Evolutionary conservation across 768 basidiomycete species (phyloP).

Genomic region (Pleurotus sapidus): DNA sequence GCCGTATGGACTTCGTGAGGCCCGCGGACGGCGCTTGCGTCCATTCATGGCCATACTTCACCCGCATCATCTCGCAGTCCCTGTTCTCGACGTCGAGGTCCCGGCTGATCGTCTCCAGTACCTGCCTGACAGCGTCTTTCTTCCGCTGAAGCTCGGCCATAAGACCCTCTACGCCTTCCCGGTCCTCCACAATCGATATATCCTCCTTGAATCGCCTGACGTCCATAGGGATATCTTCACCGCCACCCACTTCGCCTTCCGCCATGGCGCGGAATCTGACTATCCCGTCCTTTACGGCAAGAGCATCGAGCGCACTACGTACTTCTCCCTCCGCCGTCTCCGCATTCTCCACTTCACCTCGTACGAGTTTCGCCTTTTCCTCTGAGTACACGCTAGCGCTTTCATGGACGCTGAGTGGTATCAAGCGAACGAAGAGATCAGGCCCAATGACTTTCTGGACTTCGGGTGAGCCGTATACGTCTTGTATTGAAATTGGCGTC

Average conservation of each 20-base stretch:
- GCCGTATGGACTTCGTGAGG: slow-evolving; percentile 65
- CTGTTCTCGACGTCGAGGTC: slow-evolving; percentile 81
- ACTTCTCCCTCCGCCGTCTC: slow-evolving; percentile 83
- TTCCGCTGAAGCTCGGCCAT: slow-evolving; percentile 57
- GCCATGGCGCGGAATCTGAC: slow-evolving; percentile 69
- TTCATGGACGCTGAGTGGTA: slow-evolving; percentile 94
- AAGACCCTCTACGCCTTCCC: slow-evolving; percentile 63
- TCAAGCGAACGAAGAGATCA: slow-evolving; percentile 83
- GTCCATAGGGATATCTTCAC: slow-evolving; percentile 67
- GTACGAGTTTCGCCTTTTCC: slow-evolving; percentile 92
- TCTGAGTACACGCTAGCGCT: slow-evolving; percentile 96
- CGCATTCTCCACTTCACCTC: slow-evolving; percentile 84
- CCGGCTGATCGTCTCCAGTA: slow-evolving; percentile 58
- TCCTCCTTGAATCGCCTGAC: slow-evolving; percentile 75
- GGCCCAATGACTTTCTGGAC: slow-evolving; percentile 94
- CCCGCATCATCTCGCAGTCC: slow-evolving; percentile 86
- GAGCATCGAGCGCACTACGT: slow-evolving; percentile 72
- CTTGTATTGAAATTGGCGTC: slow-evolving; percentile 87
- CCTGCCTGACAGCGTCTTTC: slow-evolving; percentile 53
- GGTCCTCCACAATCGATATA: slow-evolving; percentile 63
- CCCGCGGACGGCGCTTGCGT: slow-evolving; percentile 81
- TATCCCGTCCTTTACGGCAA: slow-evolving; percentile 74
- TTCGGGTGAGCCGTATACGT: slow-evolving; percentile 86
- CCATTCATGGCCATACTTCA: slow-evolving; percentile 86
- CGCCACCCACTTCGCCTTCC: slow-evolving; percentile 59